Evolutionary conservation across 2,329 filamentous ascomycete species (phyloP).

Genomic region (Diplodia sapinea): DNA sequence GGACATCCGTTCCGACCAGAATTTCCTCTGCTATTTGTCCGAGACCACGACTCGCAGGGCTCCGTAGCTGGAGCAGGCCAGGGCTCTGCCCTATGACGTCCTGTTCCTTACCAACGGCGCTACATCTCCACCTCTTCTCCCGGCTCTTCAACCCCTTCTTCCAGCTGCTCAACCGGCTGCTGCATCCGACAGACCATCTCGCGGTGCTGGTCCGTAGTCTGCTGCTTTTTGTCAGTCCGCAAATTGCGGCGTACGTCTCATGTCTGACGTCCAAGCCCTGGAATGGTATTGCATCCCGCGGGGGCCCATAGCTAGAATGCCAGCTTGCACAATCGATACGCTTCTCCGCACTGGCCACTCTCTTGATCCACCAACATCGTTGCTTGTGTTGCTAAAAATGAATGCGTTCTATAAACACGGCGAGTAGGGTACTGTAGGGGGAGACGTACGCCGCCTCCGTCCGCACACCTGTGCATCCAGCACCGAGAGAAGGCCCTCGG

Average conservation of each 20-base stretch:
- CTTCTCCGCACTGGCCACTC: background rate
- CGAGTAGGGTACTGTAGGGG: constrained; percentile 8
- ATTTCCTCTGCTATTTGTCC: constrained; percentile 68
- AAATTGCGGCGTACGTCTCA: background rate
- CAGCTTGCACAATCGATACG: background rate
- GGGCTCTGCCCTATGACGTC: constrained; percentile 60
- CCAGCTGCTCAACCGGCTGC: background rate
- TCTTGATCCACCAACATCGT: background rate
- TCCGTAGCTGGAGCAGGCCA: constrained; percentile 71
- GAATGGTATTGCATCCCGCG: background rate
- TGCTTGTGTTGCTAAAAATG: constrained; percentile 1
- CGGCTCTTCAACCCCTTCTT: background rate
- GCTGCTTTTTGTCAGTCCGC: background rate
- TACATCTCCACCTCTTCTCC: constrained; percentile 49
- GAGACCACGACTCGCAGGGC: constrained; percentile 61
- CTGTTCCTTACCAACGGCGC: constrained; percentile 72
- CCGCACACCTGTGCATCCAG: constrained; percentile 53
- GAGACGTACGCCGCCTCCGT: background rate
- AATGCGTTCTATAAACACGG: constrained; percentile 13
- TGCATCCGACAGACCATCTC: background rate
- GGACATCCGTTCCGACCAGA: constrained; percentile 52
- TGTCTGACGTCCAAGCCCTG: background rate
- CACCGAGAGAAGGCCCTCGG: background rate
- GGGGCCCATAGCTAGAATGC: background rate
- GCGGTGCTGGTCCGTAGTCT: no score